Evolutionary conservation across 176 grass and related monocot species (phyloP).

Genomic region (Eleusine coracana): DNA sequence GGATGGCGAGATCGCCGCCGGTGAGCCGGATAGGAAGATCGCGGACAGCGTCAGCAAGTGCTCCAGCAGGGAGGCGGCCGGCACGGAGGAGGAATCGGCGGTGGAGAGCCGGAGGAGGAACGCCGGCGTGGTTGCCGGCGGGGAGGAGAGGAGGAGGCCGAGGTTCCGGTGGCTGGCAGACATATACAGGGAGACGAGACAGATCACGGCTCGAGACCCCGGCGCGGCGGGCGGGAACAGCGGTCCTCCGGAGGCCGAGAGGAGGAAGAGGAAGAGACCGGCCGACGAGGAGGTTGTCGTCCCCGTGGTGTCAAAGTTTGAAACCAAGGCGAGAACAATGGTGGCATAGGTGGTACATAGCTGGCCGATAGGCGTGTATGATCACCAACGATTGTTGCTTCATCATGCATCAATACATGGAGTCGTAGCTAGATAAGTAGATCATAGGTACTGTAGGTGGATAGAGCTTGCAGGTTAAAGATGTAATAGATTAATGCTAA

Average conservation of each 20-base stretch:
- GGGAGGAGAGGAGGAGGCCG: constrained; percentile 25
- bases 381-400: neutral
- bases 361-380: too few relatives aligned
- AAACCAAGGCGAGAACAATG: constrained; percentile 7
- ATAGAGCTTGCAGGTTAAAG: too few relatives aligned
- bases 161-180: constrained; percentile 49
- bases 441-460: neutral
- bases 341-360: neutral
- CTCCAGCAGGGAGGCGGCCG: too few relatives aligned
- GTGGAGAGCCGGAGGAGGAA: neutral
- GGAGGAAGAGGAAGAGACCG: neutral
- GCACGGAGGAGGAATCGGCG: neutral
- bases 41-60: too few relatives aligned
- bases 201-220: neutral
- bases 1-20: neutral
- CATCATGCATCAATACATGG: too few relatives aligned
- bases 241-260: neutral
- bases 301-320: neutral
- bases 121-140: constrained; percentile 11
- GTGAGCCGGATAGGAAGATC: neutral
- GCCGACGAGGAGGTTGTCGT: neutral
- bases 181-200: constrained; percentile 36
- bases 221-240: neutral
- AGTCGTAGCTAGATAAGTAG: too few relatives aligned
- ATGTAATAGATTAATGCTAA: too few relatives aligned